Conservation (phyloP, 2,329 filamentous ascomycete genomes). For the Arthroderma uncinatum region DNA sequence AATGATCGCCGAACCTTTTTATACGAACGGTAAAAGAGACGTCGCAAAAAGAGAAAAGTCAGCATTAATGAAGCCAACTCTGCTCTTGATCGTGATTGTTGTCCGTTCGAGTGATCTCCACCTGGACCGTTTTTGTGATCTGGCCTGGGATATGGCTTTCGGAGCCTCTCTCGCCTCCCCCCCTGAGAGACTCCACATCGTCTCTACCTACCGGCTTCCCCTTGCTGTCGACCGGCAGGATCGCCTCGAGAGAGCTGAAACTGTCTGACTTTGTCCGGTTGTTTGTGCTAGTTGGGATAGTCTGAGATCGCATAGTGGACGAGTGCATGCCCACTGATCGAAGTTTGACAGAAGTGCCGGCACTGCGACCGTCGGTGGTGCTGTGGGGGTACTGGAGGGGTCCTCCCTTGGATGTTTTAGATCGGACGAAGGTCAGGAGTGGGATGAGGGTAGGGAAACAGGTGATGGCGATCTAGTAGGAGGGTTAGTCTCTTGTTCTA, state of each 20-base stretch:
- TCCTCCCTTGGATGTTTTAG: not conserved
- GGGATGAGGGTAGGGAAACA: conserved; percentile 6
- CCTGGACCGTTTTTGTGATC: conserved; percentile 3
- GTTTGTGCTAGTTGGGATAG: not conserved
- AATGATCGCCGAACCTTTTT: not conserved
- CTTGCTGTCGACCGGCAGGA: not conserved
- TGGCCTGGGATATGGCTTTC: not conserved
- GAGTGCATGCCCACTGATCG: not conserved
- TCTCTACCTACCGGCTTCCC: not conserved
- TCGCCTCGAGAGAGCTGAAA: conserved; percentile 2
- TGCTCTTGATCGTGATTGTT: not conserved
- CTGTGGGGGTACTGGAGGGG: not conserved
- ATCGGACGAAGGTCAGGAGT: not conserved
- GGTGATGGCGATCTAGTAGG: not conserved
- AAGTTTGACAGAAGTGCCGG: not conserved
- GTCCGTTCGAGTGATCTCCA: not conserved
- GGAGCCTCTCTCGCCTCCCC: not conserved
- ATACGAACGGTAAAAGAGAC: not conserved
- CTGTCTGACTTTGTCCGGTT: not conserved
- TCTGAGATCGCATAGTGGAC: not conserved
- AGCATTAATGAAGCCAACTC: not conserved
- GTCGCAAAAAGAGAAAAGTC: not conserved
- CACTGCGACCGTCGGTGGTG: not conserved
- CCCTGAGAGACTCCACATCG: not conserved
- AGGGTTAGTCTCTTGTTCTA: too few species aligned